These are phyloP conservation scores for Ophiocordyceps sinensis DNA, from an alignment of 2,329 filamentous ascomycete genomes.

Conservation along the genomic window DNA sequence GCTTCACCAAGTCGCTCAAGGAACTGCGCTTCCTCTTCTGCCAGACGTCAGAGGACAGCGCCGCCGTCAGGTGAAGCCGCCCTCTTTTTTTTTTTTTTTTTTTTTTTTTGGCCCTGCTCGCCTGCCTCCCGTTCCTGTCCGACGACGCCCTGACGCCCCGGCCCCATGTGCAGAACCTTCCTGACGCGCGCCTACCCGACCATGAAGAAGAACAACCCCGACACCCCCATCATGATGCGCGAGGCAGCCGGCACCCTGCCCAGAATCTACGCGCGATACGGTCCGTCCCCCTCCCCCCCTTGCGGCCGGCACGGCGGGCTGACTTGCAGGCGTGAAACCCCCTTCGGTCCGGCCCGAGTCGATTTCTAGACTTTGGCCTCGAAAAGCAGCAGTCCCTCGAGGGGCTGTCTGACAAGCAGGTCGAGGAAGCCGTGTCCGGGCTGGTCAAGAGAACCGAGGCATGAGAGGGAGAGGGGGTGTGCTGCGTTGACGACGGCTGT, in stretches of 20 bases:
- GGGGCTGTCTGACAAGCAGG: constrained; percentile 45
- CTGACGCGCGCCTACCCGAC: constrained; percentile 83
- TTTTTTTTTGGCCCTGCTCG: no score
- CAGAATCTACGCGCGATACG: constrained; percentile 84
- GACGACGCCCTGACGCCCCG: constrained; percentile 14
- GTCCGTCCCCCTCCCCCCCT: constrained; percentile 28
- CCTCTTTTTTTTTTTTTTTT: no score
- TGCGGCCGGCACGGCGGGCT: constrained; percentile 3
- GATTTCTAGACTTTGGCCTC: constrained; percentile 33
- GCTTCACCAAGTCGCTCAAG: constrained; percentile 75
- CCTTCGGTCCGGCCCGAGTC: no score
- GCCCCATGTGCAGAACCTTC: constrained; percentile 51
- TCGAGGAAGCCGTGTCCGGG: constrained; percentile 41
- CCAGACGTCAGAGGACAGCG: constrained; percentile 84
- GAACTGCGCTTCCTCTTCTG: constrained; percentile 97
- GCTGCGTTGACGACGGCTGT: neutral
- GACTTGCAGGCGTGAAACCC: constrained; percentile 1
- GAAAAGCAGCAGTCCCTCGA: constrained; percentile 44
- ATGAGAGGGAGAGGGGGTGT: neutral
- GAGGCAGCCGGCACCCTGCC: constrained; percentile 78
- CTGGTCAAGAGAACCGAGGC: constrained; percentile 28
- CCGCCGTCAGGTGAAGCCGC: constrained; percentile 79
- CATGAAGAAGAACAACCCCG: constrained; percentile 98
- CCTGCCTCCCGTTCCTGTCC: no score
- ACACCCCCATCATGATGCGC: constrained; percentile 85